These are phyloP conservation scores for Pisolithus sp. DNA, from an alignment of 768 basidiomycete species.

Conservation along the genomic window DNA sequence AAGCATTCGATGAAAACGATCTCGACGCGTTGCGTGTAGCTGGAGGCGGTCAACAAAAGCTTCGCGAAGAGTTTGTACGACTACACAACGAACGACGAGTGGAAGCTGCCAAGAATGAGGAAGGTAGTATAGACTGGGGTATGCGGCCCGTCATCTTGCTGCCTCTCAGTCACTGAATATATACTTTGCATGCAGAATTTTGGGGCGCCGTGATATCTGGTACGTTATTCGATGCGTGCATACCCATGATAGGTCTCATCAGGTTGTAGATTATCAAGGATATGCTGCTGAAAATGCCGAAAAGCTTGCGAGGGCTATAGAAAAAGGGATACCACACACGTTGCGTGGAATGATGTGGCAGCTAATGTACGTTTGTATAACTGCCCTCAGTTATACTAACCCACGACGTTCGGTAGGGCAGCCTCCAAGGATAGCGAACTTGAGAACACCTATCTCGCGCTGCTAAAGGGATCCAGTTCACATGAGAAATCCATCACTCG, in stretches of 20 bases:
- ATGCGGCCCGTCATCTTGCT: slow-evolving; percentile 16
- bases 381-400: not conserved
- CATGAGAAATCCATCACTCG: slow-evolving; percentile 94
- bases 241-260: slow-evolving; percentile 3
- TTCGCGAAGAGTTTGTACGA: slow-evolving; percentile 72
- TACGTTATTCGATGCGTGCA: slow-evolving; percentile 22
- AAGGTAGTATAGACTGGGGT: slow-evolving; percentile 73
- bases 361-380: slow-evolving; percentile 56
- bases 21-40: slow-evolving; percentile 38
- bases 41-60: slow-evolving; percentile 58
- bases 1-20: slow-evolving; percentile 34
- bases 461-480: slow-evolving; percentile 76
- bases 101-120: slow-evolving; percentile 32
- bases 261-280: slow-evolving; percentile 69
- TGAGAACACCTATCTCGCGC: slow-evolving; percentile 72
- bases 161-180: slow-evolving; percentile 4
- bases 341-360: slow-evolving; percentile 96
- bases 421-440: slow-evolving; percentile 89
- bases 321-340: slow-evolving; percentile 82
- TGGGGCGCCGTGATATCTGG: slow-evolving; percentile 94
- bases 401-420: slow-evolving; percentile 47
- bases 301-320: slow-evolving; percentile 82
- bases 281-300: slow-evolving; percentile 79
- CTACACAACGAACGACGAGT: slow-evolving; percentile 51
- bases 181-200: slow-evolving; percentile 52